phyloP scores from a whole-genome alignment of 169 alveolate species.

The Eimeria praecox region DNA sequence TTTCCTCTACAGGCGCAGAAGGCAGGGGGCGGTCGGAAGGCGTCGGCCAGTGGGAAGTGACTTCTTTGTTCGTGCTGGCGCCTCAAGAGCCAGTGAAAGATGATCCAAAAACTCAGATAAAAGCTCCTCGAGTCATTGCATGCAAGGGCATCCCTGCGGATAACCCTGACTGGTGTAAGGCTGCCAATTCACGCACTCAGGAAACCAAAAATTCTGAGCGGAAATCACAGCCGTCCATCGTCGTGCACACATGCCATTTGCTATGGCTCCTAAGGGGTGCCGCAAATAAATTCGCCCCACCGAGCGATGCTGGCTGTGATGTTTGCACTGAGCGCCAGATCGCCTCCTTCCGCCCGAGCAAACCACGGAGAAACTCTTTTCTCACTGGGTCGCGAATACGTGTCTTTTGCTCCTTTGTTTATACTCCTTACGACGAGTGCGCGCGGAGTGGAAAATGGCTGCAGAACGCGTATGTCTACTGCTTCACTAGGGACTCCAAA shows the following conservation, averaged over 20 bases:
- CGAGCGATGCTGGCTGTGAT: not conserved
- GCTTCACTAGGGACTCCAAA: not conserved
- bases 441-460: constrained; percentile 74
- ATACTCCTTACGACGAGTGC: constrained; percentile 31
- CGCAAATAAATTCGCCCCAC: not conserved
- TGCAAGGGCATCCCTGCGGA: constrained; percentile 60
- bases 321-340: constrained; percentile 10
- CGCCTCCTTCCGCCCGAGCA: constrained; percentile 38
- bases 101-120: not conserved
- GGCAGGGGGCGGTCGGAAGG: constrained; percentile 25
- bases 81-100: not conserved
- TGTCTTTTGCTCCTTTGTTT: constrained; percentile 45
- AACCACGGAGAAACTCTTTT: constrained; percentile 25
- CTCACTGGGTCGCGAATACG: constrained; percentile 72
- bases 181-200: not conserved
- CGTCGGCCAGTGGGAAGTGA: constrained; percentile 62
- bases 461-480: constrained; percentile 47
- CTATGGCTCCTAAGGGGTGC: not conserved
- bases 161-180: constrained; percentile 72
- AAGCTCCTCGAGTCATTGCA: not conserved
- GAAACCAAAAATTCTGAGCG: not conserved
- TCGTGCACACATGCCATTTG: not conserved
- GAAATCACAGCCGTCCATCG: not conserved
- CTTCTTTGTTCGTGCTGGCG: constrained; percentile 41
- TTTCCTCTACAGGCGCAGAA: not conserved